These are phyloP conservation scores for Scopulariopsis brevicaulis DNA, from an alignment of 2,329 filamentous ascomycete genomes.

Conservation along the genomic window DNA sequence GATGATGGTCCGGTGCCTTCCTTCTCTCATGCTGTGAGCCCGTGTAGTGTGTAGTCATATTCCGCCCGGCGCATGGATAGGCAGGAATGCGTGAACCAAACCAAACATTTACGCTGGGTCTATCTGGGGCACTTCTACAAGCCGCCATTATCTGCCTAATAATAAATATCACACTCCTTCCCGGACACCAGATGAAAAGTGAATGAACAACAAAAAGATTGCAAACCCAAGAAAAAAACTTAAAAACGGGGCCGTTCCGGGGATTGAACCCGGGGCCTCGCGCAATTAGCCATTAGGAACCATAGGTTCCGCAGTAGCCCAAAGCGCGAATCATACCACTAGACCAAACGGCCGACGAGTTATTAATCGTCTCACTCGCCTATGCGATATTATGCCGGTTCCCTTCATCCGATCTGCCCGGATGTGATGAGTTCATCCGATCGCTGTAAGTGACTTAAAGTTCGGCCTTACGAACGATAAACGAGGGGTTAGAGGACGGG, in stretches of 20 bases:
- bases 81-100: too few species aligned
- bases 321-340: conserved; percentile 5
- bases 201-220: not conserved
- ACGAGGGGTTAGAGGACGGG: too few species aligned
- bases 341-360: conserved; percentile 3
- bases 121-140: too few species aligned
- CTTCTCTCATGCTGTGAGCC: not conserved
- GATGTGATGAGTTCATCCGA: too few species aligned
- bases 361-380: not conserved
- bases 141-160: too few species aligned
- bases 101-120: too few species aligned
- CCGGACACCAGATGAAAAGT: not conserved
- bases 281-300: not conserved
- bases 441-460: too few species aligned
- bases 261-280: conserved; percentile 5
- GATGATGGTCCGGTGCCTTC: not conserved
- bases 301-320: not conserved
- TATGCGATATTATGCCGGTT: not conserved
- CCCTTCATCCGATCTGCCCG: not conserved
- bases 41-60: too few species aligned
- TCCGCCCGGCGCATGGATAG: too few species aligned
- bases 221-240: not conserved
- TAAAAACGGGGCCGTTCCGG: conserved; percentile 1
- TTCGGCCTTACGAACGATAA: too few species aligned
- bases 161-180: too few species aligned